Conservation (phyloP, 2,329 filamentous ascomycete genomes). For the Colletotrichum karsti region DNA sequence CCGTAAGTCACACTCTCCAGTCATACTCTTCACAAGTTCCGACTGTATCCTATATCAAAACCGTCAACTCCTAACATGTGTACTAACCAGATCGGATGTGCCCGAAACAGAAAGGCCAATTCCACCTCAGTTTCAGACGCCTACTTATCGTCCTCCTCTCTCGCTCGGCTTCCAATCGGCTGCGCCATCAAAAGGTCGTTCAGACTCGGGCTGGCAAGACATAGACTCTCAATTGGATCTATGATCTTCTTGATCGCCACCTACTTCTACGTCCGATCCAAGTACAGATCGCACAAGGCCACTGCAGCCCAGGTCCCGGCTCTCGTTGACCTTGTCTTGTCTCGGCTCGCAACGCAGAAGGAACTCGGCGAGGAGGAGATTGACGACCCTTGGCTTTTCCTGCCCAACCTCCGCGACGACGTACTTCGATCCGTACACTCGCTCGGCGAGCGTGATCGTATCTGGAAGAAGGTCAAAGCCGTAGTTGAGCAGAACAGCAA, state of each 20-base stretch:
- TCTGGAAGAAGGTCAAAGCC: constrained; percentile 84
- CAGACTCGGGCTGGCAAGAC: constrained; percentile 82
- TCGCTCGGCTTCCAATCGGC: constrained; percentile 88
- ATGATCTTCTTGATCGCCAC: constrained; percentile 59
- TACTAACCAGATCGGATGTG: constrained; percentile 88
- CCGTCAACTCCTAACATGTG: constrained; percentile 47
- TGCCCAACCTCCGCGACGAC: constrained; percentile 91
- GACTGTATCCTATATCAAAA: background rate
- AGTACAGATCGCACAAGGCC: constrained; percentile 69
- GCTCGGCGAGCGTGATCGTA: constrained; percentile 75
- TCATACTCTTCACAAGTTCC: constrained; percentile 6
- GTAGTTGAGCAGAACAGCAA: constrained; percentile 96
- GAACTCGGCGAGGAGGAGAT: constrained; percentile 75
- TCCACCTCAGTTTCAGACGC: constrained; percentile 67
- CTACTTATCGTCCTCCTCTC: constrained; percentile 83
- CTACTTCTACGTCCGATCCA: constrained; percentile 70
- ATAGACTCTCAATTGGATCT: constrained; percentile 85
- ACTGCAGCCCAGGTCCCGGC: constrained; percentile 80
- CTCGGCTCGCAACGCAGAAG: constrained; percentile 84
- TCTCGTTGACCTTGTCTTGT: constrained; percentile 85
- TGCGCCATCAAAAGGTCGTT: constrained; percentile 83
- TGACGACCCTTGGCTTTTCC: constrained; percentile 82
- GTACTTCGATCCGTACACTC: constrained; percentile 85
- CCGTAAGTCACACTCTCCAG: constrained; percentile 58
- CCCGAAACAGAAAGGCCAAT: constrained; percentile 76